Base-by-base conservation (phyloP, 2,329 filamentous ascomycete species). In the Colletotrichum sp. region DNA sequence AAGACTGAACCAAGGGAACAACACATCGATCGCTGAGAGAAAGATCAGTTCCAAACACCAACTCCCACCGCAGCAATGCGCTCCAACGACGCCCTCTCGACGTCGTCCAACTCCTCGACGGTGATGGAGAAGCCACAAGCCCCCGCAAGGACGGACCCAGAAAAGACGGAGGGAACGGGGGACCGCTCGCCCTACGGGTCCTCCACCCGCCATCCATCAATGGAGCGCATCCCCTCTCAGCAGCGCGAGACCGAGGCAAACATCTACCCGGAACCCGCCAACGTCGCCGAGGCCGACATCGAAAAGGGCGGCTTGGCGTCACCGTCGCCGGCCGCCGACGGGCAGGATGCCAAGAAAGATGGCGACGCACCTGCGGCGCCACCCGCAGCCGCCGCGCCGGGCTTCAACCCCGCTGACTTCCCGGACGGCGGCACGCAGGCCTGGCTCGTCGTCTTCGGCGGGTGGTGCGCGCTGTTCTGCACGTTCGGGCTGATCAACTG, bases 401-500 rank as follows among this genome's bases (percentile, higher is more conserved):
- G 75, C n/a, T 71, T 85, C 76, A 86, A 85, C 69, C 87, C 89
- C 8, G 82, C 83, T n/a, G 89, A 90, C 77, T 92, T 92, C 73
- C 91, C 91, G 1, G 91, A 93, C 79, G 91, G 91, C 55, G 91
- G 91, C 4, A 61, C 81, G 5, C 83, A 89, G 77, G 92, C 92
- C 11, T 93, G 91, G 90, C 84, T 91, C 11, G 88, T 89, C 3
- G 90, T 93, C 6, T 81, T 87, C 27, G 87, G 87, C 36, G 86
- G 85, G 4, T 88, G 84, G 82, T 86, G 84, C 76, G 82, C 83
- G 3, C 77, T 87, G 59, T 87, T 88, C 69, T 87, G 85, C 78
- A 88, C 85, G 3, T 88, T 88, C 79, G 87, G 87, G 2, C 77
- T 87, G 32, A 77, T 88, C 71, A 88, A 88, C 79, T 87, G 78